Evolutionary conservation across 1,139 yeast species (phyloP), one percentile per base, ranked within the genome.

Genomic region (Suhomyces bribrorum): DNA sequence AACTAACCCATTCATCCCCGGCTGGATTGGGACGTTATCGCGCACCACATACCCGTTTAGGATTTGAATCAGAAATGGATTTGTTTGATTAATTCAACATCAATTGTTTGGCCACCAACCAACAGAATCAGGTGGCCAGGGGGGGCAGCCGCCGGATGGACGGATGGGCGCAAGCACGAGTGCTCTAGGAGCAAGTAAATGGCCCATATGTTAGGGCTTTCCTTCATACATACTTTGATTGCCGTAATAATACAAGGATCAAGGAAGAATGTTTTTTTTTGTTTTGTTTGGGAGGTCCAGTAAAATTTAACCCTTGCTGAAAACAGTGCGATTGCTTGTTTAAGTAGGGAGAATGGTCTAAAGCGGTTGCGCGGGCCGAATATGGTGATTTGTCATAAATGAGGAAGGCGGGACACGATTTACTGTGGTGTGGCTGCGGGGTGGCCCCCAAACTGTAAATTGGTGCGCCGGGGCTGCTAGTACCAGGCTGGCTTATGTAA

Each of bases 381-480:
- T 39, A 38, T 31, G 47, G 47, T 38, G 45, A 44, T 44, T 37
- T 39, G 42, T 37, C 36, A 40, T 44, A 40, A 40, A 44, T 41
- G 43, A 32, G 47, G 47, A 43, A 43, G 44, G 46, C 38, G 40
- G 38, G 35, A 31, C 25, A 26, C 8, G 12, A 16, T 12, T 40
- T 43, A 43, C 43, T 35, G 39, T 31, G 16, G 22, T 17, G 16
- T 11, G 15, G 8, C 23, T 20, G 23, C 23, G 23, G 23, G 23
- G 23, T 20, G 23, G 23, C 23, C 23, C 5, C 23, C 8, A 20
- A 8, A 20, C 23, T 20, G 11, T 20, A 20, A 20, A 20, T n/a
- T n/a, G 11, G 6, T 8, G 1, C 6, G 23, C 23, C 8, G 23
- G 23, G 23, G n/a, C n/a, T n/a, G n/a, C n/a, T n/a, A n/a, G n/a